phyloP scores from a whole-genome alignment of 345 rosid species.

The Trapa bicornis region DNA sequence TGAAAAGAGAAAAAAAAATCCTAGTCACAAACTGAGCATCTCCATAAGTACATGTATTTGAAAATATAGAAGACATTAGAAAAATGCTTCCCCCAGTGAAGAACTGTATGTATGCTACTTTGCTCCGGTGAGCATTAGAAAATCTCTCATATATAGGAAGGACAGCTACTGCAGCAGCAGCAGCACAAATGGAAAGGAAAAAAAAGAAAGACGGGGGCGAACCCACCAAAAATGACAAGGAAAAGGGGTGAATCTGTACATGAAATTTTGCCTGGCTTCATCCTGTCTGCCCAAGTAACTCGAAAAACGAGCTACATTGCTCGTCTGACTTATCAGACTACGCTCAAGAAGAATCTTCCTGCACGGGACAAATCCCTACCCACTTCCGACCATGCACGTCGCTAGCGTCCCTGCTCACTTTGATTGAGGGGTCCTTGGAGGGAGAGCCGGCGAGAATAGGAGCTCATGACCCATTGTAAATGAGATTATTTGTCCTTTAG shows the following conservation, averaged over 20 bases:
- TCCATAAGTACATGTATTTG: not conserved
- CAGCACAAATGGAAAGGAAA: not conserved
- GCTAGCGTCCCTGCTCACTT: not conserved
- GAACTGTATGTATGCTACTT: not conserved
- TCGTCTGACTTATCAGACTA: not conserved
- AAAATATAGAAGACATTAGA: not conserved
- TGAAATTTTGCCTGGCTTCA: conserved; percentile 40
- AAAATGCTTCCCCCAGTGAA: not conserved
- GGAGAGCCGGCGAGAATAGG: not conserved
- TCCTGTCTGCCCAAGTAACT: conserved; percentile 35
- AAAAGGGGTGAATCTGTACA: conserved; percentile 3
- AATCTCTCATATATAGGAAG: not conserved
- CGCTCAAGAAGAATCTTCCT: not conserved
- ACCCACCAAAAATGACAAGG: not conserved
- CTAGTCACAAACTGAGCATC: not conserved
- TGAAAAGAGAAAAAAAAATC: not conserved
- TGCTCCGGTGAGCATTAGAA: not conserved
- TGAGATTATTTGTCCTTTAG: not conserved
- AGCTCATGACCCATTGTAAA: not conserved
- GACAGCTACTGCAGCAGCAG: not conserved
- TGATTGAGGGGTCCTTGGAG: not conserved
- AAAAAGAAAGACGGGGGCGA: not conserved
- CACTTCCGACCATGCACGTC: not conserved
- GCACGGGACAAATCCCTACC: not conserved
- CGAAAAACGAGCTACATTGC: conserved; percentile 11